Base-by-base conservation (phyloP, 768 basidiomycete genomes). In the Leucocoprinus leucothites region DNA sequence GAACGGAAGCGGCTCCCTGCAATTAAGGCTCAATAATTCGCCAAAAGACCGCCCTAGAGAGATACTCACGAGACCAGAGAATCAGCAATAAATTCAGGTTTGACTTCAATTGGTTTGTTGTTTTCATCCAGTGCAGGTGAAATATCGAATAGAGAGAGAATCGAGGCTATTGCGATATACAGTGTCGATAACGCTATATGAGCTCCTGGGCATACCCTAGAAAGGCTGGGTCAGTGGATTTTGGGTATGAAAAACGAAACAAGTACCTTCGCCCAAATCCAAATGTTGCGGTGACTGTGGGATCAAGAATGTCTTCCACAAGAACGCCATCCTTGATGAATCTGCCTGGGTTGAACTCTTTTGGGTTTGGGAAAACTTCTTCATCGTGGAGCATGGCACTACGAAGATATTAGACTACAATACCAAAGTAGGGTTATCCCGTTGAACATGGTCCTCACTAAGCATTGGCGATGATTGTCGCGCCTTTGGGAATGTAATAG, bases 251-350 rank as follows among this genome's bases (percentile, higher is more conserved):
- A 9, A 47, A 6, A 16, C 24, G 13, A 9, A 31, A 47, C 57
- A 5, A 31, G 16, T 8, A 67, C 67, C 66, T 60, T 51, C 68
- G 44, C 9, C 71, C 71, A 57, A 68, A 71, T 0, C 71, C 71
- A 68, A 73, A 2, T n/a, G 61, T 64, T 1, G 60, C 61, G 8
- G 60, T 59, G 0, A 59, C 14, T 3, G 28, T 62, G 2, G 68
- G 65, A 40, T 67, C 64, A 24, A 58, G 60, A 31, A 69, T 60
- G 9, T 70, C 63, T 2, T 62, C 41, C n/a, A 61, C 60, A 7
- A 60, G 34, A 0, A 63, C 53, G 49, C 59, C 59, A 3, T 60
- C 44, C 19, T 58, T 61, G 9, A 60, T 14, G 41, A 63, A 67
- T 9, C 65, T 45, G n/a, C 61, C 60, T 2, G 64, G 65, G 1